Percentiles rank a stretch among this genome's conserved stretches.
Evolutionary conservation across 345 rosid species (phyloP).

Genomic region (Pelargonium nanum): DNA sequence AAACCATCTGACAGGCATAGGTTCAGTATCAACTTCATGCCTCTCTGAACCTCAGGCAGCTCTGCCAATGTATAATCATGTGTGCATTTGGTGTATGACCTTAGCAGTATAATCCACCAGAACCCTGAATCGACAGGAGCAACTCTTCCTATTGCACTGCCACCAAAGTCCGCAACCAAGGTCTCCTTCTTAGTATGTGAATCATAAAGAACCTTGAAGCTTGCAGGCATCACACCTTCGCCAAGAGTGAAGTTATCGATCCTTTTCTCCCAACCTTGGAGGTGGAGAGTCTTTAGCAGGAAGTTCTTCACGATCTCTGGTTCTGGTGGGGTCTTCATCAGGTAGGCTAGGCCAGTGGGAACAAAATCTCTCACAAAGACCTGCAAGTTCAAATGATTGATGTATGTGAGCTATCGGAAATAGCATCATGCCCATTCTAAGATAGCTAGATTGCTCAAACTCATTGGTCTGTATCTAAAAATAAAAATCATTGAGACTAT

Average conservation of each 20-base stretch:
- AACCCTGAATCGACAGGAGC: constrained; percentile 65
- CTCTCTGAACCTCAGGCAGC: constrained; percentile 43
- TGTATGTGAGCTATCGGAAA: neutral
- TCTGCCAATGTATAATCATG: constrained; percentile 35
- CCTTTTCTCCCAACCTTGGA: constrained; percentile 46
- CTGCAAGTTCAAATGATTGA: constrained; percentile 13
- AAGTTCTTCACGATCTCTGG: constrained; percentile 38
- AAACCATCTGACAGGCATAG: constrained; percentile 49
- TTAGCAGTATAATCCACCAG: constrained; percentile 60
- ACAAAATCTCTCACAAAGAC: constrained; percentile 48
- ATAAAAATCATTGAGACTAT: too few species aligned
- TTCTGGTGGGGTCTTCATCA: constrained; percentile 29
- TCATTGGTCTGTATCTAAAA: neutral
- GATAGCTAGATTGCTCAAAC: neutral
- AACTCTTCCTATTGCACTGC: constrained; percentile 48
- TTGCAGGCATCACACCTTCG: constrained; percentile 55
- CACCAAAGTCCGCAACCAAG: constrained; percentile 48
- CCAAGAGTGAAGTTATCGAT: constrained; percentile 45
- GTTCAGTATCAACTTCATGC: constrained; percentile 40
- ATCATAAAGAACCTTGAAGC: constrained; percentile 39
- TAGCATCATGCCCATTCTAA: neutral
- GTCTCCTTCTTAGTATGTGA: constrained; percentile 21
- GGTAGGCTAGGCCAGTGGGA: constrained; percentile 37
- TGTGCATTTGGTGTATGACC: constrained; percentile 46
- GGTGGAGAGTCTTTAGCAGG: constrained; percentile 39